A percentile compares a stretch with the other conserved stretches of the same genome.
Evolutionary conservation across 441 rosid species (phyloP).

Genomic region (Jatropha multifida): DNA sequence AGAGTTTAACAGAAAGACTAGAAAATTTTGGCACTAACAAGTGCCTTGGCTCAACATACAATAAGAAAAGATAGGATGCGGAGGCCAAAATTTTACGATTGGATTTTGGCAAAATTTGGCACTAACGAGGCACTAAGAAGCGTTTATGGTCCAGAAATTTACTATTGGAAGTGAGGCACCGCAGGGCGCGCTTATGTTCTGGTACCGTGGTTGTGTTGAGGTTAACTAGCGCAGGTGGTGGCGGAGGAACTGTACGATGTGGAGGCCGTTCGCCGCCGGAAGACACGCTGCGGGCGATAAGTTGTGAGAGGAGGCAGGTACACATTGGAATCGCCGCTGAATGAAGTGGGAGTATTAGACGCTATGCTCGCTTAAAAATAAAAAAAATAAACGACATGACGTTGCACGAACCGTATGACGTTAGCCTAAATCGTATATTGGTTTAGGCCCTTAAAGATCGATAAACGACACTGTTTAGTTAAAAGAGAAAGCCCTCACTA

Average conservation of each 20-base stretch:
- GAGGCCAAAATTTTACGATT: too few relatives aligned
- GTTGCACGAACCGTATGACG: too few relatives aligned
- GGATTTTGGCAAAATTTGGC: too few relatives aligned
- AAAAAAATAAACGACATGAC: too few relatives aligned
- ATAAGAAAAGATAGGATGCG: too few relatives aligned
- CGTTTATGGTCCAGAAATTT: constrained; percentile 16
- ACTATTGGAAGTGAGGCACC: constrained; percentile 86
- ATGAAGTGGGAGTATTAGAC: constrained; percentile 8
- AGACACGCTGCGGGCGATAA: constrained; percentile 26
- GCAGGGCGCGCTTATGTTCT: constrained; percentile 60
- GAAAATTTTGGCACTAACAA: too few relatives aligned
- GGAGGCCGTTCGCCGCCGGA: not conserved
- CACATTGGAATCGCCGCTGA: constrained; percentile 42
- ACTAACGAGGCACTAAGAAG: not conserved
- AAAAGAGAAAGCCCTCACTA: too few relatives aligned
- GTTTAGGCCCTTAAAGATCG: too few relatives aligned
- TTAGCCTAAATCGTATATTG: too few relatives aligned
- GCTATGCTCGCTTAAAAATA: not conserved
- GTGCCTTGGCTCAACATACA: too few relatives aligned
- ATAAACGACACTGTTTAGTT: too few relatives aligned
- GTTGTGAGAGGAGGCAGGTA: constrained; percentile 40
- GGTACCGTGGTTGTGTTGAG: constrained; percentile 31
- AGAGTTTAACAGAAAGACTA: too few relatives aligned
- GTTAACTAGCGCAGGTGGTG: constrained; percentile 12
- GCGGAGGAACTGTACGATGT: constrained; percentile 20